Evolutionary conservation across 805 yeast genomes (phyloP).

Genomic region (Kodamaea laetipori): DNA sequence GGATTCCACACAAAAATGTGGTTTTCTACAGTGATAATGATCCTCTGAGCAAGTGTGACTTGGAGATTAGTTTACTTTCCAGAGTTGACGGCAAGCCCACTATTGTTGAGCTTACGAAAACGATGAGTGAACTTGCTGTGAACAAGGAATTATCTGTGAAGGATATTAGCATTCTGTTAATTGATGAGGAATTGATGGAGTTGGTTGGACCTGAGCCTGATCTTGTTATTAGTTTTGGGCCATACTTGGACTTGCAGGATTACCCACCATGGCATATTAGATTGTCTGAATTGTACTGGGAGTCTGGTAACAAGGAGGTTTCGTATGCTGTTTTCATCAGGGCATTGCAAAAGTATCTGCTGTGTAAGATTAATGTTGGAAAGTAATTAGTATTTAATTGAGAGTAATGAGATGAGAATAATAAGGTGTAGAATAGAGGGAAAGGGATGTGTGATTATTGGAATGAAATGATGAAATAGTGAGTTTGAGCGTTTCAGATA

Average conservation of each 20-base stretch:
- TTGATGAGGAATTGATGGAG: conserved; percentile 72
- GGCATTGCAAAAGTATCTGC: conserved; percentile 72
- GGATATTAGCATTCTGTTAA: conserved; percentile 72
- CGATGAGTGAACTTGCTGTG: conserved; percentile 75
- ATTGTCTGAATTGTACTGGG: conserved; percentile 87
- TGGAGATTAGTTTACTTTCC: conserved; percentile 68
- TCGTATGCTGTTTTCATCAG: conserved; percentile 81
- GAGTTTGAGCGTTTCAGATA: no score
- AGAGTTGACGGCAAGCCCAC: conserved; percentile 86
- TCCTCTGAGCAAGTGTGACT: conserved; percentile 43
- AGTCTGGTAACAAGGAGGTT: conserved; percentile 79
- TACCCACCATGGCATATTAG: conserved; percentile 98
- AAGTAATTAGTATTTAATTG: conserved; percentile 52
- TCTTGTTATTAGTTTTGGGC: conserved; percentile 78
- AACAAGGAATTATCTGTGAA: conserved; percentile 58
- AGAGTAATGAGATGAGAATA: not conserved
- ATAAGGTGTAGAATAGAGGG: not conserved
- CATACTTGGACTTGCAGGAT: conserved; percentile 86
- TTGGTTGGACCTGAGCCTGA: conserved; percentile 94
- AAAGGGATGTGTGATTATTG: not conserved
- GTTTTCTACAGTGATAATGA: conserved; percentile 43
- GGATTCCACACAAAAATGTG: conserved; percentile 67
- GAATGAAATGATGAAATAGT: no score
- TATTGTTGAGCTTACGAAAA: conserved; percentile 82
- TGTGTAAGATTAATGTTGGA: conserved; percentile 87